Conservation (phyloP, 805 yeast genomes). For the Grigorovia yakushimaensis region DNA sequence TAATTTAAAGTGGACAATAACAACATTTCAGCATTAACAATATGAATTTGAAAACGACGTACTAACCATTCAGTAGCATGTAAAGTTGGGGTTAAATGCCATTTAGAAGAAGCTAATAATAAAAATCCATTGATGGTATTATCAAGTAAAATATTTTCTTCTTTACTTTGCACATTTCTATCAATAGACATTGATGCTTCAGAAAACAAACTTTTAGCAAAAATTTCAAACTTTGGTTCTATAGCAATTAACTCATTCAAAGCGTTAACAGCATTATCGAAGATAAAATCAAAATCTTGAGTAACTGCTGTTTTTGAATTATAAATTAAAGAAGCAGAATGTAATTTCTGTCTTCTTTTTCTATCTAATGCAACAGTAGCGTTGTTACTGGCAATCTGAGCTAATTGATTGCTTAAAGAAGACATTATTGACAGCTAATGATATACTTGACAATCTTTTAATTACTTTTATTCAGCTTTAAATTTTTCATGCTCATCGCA, state of each 20-base stretch:
- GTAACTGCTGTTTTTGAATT: constrained; percentile 84
- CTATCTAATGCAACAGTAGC: constrained; percentile 76
- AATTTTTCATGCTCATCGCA: constrained; percentile 11
- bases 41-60: constrained; percentile 78
- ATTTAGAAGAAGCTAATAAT: constrained; percentile 63
- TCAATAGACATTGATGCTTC: constrained; percentile 74
- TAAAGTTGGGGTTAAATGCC: constrained; percentile 64
- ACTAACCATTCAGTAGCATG: constrained; percentile 92
- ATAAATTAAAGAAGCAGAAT: constrained; percentile 78
- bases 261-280: constrained; percentile 63
- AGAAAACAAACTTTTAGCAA: constrained; percentile 66
- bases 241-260: constrained; percentile 58
- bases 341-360: constrained; percentile 75
- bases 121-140: constrained; percentile 67
- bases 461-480: not conserved
- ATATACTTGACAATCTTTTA: not conserved
- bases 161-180: constrained; percentile 71
- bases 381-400: constrained; percentile 52
- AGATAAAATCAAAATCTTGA: constrained; percentile 83
- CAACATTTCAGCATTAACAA: constrained; percentile 65
- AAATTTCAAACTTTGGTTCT: constrained; percentile 67
- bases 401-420: constrained; percentile 74
- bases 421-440: constrained; percentile 28
- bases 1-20: constrained; percentile 73
- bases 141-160: constrained; percentile 65